Conservation (phyloP, 345 rosid species). For the Carallia pectinifolia region DNA sequence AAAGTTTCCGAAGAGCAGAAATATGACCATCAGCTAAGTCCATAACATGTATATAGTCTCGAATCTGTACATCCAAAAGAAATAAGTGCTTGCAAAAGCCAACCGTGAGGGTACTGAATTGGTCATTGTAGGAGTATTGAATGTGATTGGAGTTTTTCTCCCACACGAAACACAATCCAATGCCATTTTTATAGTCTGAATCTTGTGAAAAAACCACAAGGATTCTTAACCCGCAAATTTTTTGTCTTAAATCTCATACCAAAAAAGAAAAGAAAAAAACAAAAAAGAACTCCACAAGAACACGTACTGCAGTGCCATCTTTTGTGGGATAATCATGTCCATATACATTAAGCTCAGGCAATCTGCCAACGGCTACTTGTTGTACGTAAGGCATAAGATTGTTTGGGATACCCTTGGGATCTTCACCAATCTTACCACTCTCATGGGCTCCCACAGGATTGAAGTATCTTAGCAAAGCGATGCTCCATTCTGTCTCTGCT, state of each 20-base stretch:
- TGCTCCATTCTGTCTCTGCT: constrained; percentile 87
- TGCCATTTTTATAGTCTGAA: not conserved
- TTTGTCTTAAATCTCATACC: not conserved
- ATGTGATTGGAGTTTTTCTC: not conserved
- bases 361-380: constrained; percentile 91
- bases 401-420: constrained; percentile 91
- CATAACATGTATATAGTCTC: constrained; percentile 96
- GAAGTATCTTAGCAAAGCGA: constrained; percentile 83
- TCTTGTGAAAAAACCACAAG: not conserved
- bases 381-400: constrained; percentile 96
- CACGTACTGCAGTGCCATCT: constrained; percentile 89
- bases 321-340: constrained; percentile 88
- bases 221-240: not conserved
- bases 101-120: not conserved
- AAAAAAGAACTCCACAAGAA: not conserved
- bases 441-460: constrained; percentile 97
- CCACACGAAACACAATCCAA: not conserved
- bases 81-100: not conserved
- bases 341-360: constrained; percentile 89
- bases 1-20: constrained; percentile 74
- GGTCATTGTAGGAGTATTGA: not conserved
- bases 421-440: constrained; percentile 94
- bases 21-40: constrained; percentile 95
- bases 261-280: too few relatives aligned
- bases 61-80: constrained; percentile 44